Conservation (phyloP, 345 rosid species). For the Odontarrhena argentea region DNA sequence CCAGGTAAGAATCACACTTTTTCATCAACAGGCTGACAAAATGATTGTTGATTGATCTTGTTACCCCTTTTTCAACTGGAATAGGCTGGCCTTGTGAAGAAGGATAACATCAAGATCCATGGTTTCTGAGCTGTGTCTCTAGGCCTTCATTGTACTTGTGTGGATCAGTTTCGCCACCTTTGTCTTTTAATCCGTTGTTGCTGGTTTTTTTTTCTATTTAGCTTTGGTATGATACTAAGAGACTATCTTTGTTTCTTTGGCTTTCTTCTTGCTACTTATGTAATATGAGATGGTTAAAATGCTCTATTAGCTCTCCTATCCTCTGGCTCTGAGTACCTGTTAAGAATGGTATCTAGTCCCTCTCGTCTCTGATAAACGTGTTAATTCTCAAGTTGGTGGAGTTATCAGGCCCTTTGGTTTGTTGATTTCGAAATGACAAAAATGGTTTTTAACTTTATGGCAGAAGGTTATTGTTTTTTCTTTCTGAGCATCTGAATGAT, state of each 20-base stretch:
- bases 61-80: neutral
- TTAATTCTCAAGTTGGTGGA: too few species aligned
- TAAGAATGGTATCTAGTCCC: too few species aligned
- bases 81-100: slow-evolving; percentile 95
- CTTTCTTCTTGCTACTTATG: neutral
- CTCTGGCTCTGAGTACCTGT: neutral
- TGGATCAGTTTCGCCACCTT: slow-evolving; percentile 7
- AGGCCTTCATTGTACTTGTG: neutral
- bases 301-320: neutral
- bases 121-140: slow-evolving; percentile 63
- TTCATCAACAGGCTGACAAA: neutral
- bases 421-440: too few species aligned
- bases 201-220: neutral
- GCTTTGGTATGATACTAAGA: slow-evolving; percentile 36
- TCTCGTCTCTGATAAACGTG: too few species aligned
- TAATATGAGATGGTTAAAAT: slow-evolving; percentile 18
- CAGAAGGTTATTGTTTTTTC: too few species aligned
- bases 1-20: slow-evolving; percentile 47
- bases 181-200: slow-evolving; percentile 1
- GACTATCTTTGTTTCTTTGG: neutral
- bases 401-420: too few species aligned
- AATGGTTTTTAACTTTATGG: too few species aligned
- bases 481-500: too few species aligned
- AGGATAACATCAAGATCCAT: slow-evolving; percentile 92
- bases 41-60: neutral